A percentile compares a stretch with the other conserved stretches of the same genome.
Evolutionary conservation across 192 early-diverging fungal genomes (phyloP).

Genomic region (Umbelopsis sp.): DNA sequence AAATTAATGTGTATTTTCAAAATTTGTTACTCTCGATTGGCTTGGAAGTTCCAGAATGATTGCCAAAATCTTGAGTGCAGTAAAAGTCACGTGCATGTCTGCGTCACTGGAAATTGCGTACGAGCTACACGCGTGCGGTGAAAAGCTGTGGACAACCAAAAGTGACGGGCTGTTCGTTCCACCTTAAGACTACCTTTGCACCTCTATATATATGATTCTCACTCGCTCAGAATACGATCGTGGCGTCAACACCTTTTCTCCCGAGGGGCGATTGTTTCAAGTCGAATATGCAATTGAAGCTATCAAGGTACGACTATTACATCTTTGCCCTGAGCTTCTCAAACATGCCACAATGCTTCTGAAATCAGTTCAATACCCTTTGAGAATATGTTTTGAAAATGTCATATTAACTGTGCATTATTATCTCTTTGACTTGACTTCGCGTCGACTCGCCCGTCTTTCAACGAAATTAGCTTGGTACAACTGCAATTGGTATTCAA

Average conservation of each 20-base stretch:
- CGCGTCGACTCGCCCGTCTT: background rate
- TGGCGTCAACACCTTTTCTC: conserved; percentile 99
- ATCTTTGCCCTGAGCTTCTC: background rate
- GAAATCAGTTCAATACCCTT: background rate
- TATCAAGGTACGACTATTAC: conserved; percentile 80
- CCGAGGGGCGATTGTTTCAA: conserved; percentile 99
- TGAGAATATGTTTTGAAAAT: too few species aligned
- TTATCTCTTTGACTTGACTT: background rate
- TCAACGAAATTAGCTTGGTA: conserved; percentile 72
- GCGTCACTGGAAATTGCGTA: too few species aligned
- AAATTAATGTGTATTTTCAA: background rate
- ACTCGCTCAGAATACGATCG: conserved; percentile 97
- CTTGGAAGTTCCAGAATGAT: too few species aligned
- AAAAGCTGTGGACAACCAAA: too few species aligned
- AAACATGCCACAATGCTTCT: background rate
- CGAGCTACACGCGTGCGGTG: too few species aligned
- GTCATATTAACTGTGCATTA: background rate
- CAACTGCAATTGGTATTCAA: conserved; percentile 97
- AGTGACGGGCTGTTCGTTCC: background rate
- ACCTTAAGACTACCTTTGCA: background rate
- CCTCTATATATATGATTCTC: conserved; percentile 55
- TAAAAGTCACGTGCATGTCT: too few species aligned
- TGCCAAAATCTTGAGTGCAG: too few species aligned
- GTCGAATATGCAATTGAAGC: conserved; percentile 99
- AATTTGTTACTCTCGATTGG: background rate